Evolutionary conservation across 345 rosid species (phyloP).

Genomic region (Acer campestre): DNA sequence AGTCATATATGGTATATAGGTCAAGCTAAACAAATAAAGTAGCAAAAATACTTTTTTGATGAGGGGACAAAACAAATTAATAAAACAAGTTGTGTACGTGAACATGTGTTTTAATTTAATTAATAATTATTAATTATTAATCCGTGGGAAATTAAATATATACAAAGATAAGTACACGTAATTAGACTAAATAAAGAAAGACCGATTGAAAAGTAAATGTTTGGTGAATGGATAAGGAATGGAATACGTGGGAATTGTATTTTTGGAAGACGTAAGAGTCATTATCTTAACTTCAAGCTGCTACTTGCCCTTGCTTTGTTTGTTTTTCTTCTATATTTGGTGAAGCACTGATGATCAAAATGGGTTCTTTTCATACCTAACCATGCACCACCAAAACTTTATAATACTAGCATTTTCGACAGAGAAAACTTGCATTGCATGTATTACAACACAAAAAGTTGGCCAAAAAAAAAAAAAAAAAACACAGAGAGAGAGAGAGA

Average conservation of each 20-base stretch:
- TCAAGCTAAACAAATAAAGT: conserved; percentile 16
- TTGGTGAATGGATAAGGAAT: conserved; percentile 37
- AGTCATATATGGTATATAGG: not conserved
- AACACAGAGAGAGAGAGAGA: too few species aligned
- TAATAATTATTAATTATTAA: too few species aligned
- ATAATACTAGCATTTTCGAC: not conserved
- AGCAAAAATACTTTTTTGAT: conserved; percentile 18
- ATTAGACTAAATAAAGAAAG: conserved; percentile 4
- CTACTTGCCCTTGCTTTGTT: not conserved
- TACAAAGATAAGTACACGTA: conserved; percentile 2
- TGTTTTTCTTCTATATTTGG: not conserved
- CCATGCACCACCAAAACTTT: not conserved
- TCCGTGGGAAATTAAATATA: not conserved
- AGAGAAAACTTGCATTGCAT: not conserved
- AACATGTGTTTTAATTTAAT: not conserved
- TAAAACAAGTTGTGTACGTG: not conserved
- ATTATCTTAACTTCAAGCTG: conserved; percentile 23
- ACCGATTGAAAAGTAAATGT: conserved; percentile 20
- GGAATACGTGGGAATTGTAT: conserved; percentile 33
- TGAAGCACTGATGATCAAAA: not conserved
- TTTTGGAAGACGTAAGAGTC: conserved; percentile 17
- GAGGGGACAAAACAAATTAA: conserved; percentile 19
- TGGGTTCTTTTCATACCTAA: conserved; percentile 15
- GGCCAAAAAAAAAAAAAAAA: too few species aligned
- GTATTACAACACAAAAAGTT: not conserved